Conservation (phyloP, 2,329 filamentous ascomycete species). For the Claviceps capensis region DNA sequence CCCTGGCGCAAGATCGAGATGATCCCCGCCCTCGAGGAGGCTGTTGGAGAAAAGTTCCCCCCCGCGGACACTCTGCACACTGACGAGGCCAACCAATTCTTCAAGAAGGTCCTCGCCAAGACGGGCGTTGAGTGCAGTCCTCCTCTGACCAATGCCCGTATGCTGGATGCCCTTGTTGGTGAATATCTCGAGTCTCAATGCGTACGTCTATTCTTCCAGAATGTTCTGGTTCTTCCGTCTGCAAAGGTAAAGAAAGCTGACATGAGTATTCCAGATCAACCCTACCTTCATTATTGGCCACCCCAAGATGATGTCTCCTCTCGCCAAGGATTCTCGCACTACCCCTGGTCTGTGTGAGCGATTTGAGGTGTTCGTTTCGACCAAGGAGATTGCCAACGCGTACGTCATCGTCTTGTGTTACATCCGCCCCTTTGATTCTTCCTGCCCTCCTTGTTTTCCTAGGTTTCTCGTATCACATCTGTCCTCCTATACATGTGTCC, state of each 20-base stretch:
- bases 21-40: slow-evolving; percentile 74
- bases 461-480: background rate
- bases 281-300: slow-evolving; percentile 56
- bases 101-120: slow-evolving; percentile 74
- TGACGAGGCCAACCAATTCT: slow-evolving; percentile 74
- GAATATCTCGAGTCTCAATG: slow-evolving; percentile 93
- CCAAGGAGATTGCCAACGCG: slow-evolving; percentile 79
- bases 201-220: slow-evolving; percentile 17
- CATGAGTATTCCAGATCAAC: slow-evolving; percentile 39
- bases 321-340: slow-evolving; percentile 86
- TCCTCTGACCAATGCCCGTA: slow-evolving; percentile 83
- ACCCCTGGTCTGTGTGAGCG: slow-evolving; percentile 82
- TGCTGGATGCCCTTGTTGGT: slow-evolving; percentile 89
- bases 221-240: background rate
- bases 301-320: slow-evolving; percentile 62
- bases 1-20: slow-evolving; percentile 93
- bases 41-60: slow-evolving; percentile 86
- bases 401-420: slow-evolving; percentile 13
- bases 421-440: no score
- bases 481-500: background rate
- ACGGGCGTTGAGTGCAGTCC: slow-evolving; percentile 79
- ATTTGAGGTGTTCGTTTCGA: slow-evolving; percentile 81
- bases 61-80: slow-evolving; percentile 82
- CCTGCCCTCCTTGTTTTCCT: background rate
- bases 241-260: background rate